Evolutionary conservation across 805 yeast genomes (phyloP).

Genomic region (Starmerella cellae): DNA sequence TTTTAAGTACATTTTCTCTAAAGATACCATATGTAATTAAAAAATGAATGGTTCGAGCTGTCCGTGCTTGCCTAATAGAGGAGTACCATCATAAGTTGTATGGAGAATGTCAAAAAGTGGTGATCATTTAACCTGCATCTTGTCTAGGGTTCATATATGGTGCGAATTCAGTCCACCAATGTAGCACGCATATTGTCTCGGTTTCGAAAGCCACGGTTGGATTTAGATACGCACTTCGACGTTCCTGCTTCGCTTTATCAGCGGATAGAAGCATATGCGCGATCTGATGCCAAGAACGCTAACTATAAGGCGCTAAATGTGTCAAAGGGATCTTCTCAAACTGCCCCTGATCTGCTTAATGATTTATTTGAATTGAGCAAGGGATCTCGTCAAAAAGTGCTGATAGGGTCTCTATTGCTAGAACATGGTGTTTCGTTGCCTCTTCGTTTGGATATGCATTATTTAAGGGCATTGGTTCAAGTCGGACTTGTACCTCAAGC

Average conservation of each 20-base stretch:
- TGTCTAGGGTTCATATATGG: too few species aligned
- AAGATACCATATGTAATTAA: too few species aligned
- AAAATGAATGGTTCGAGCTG: too few species aligned
- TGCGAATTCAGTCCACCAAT: not conserved
- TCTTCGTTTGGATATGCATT: not conserved
- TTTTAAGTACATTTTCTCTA: too few species aligned
- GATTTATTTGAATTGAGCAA: constrained; percentile 1
- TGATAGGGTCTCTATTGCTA: not conserved
- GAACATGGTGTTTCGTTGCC: constrained; percentile 3
- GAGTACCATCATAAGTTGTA: too few species aligned
- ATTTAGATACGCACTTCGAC: not conserved
- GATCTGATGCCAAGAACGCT: not conserved
- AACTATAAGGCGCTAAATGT: not conserved
- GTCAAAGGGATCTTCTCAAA: not conserved
- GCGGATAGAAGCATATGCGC: not conserved
- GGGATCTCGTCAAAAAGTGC: constrained; percentile 2
- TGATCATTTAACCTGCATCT: too few species aligned
- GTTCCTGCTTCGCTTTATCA: not conserved
- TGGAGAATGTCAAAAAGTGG: too few species aligned
- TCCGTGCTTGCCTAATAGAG: too few species aligned
- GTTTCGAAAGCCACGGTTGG: not conserved
- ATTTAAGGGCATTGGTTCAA: constrained; percentile 1
- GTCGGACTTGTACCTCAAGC: constrained; percentile 4
- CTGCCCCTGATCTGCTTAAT: not conserved
- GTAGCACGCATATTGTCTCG: not conserved